Percentiles rank a stretch among this genome's conserved stretches.
Conservation (phyloP, 2,329 filamentous ascomycete genomes). For the Sporothrix sp. region DNA sequence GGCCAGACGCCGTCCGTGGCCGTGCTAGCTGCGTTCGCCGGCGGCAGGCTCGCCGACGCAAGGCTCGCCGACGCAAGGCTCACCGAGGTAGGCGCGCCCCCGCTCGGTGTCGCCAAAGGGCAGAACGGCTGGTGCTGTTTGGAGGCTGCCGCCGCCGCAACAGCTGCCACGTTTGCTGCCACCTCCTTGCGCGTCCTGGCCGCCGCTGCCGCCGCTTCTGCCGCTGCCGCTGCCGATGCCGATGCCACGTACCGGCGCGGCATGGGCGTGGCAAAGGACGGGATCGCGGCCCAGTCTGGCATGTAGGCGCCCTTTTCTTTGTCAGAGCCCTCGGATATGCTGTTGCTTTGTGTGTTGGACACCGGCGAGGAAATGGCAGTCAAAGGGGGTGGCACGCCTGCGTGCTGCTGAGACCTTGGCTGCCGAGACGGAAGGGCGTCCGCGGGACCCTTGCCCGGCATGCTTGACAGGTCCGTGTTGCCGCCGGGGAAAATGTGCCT, state of each 20-base stretch:
- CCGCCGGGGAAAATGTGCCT: constrained; percentile 28
- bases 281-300: neutral
- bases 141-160: neutral
- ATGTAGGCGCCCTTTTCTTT: neutral
- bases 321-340: neutral
- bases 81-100: too few relatives aligned
- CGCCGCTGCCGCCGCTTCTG: neutral
- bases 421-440: neutral
- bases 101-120: too few relatives aligned
- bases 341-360: neutral
- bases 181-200: neutral
- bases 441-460: neutral
- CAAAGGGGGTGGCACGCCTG: constrained; percentile 2
- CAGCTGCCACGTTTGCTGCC: neutral
- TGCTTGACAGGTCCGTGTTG: neutral
- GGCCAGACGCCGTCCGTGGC: constrained; percentile 31
- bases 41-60: neutral
- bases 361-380: neutral
- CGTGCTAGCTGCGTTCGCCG: neutral
- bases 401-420: neutral
- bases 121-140: neutral
- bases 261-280: neutral
- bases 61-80: constrained; percentile 1
- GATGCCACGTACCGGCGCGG: neutral
- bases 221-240: neutral